Evolutionary conservation across 805 yeast species (phyloP).

Genomic region (Hagleromyces aurorensis): DNA sequence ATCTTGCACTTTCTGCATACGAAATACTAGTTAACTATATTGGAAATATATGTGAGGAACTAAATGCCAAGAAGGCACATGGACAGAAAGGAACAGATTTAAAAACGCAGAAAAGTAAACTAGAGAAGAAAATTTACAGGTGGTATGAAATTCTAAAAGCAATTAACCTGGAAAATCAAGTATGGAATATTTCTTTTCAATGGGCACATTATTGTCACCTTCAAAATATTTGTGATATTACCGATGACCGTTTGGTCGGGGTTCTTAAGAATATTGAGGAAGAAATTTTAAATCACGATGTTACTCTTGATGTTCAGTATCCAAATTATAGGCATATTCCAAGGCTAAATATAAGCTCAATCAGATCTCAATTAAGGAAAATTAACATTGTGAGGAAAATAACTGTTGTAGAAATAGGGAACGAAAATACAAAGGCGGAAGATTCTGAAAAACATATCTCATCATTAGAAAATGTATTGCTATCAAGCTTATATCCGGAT

Average conservation of each 20-base stretch:
- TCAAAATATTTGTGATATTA: constrained; percentile 35
- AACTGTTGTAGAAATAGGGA: constrained; percentile 37
- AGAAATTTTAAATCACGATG: constrained; percentile 8
- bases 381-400: constrained; percentile 47
- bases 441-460: constrained; percentile 26
- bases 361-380: constrained; percentile 60
- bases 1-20: constrained; percentile 31
- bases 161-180: constrained; percentile 7
- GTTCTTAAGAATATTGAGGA: constrained; percentile 21
- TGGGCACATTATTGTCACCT: constrained; percentile 44
- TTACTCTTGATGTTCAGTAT: constrained; percentile 32
- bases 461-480: constrained; percentile 41
- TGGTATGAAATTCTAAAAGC: constrained; percentile 41
- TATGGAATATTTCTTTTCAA: constrained; percentile 30
- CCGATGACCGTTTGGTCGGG: constrained; percentile 27
- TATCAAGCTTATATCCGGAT: constrained; percentile 21
- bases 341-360: constrained; percentile 39
- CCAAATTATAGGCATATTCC: constrained; percentile 58
- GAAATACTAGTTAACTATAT: constrained; percentile 41
- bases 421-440: constrained; percentile 34
- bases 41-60: constrained; percentile 30
- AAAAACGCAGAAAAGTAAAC: constrained; percentile 35
- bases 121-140: constrained; percentile 37
- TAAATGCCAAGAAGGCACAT: constrained; percentile 26
- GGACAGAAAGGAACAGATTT: constrained; percentile 28